Conservation (phyloP, 2,329 filamentous ascomycete genomes). For the Trichoderma brevicompactum region DNA sequence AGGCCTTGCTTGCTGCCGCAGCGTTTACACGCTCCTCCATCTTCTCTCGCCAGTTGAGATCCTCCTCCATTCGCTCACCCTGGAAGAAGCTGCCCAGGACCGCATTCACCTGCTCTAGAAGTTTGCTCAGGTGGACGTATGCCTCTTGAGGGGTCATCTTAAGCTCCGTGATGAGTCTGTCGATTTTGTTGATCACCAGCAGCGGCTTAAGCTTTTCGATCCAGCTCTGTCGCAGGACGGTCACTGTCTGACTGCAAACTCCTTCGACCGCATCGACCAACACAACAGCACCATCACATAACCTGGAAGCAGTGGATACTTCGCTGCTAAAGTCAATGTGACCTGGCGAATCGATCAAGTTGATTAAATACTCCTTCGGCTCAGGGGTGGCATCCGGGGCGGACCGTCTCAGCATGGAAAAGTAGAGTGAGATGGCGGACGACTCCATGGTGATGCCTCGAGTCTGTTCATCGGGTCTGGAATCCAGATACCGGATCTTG, state of each 20-base stretch:
- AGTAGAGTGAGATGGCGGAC: conserved; percentile 94
- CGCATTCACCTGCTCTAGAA: conserved; percentile 95
- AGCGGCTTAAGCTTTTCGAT: conserved; percentile 93
- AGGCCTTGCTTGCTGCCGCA: conserved; percentile 66
- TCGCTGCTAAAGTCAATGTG: conserved; percentile 99
- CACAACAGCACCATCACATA: conserved; percentile 94
- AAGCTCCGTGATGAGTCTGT: conserved; percentile 88
- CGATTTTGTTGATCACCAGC: conserved; percentile 98
- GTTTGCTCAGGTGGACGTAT: conserved; percentile 83
- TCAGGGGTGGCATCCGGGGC: conserved; percentile 69
- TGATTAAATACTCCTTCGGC: conserved; percentile 90
- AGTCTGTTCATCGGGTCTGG: conserved; percentile 90
- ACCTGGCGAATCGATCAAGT: conserved; percentile 95
- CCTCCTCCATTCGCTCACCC: conserved; percentile 97
- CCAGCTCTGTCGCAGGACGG: conserved; percentile 93
- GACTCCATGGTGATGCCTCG: conserved; percentile 99
- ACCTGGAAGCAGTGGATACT: conserved; percentile 89
- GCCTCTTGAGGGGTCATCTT: conserved; percentile 92
- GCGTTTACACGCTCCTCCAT: conserved; percentile 86
- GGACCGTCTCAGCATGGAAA: conserved; percentile 82
- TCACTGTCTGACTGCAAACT: conserved; percentile 98
- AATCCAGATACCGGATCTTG: conserved; percentile 97
- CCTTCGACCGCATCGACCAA: conserved; percentile 96
- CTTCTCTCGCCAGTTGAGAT: conserved; percentile 90
- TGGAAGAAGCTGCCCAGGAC: conserved; percentile 98